Percentiles rank a stretch among this genome's conserved stretches.
phyloP scores from a whole-genome alignment of 768 basidiomycete species.

The Psilocybe cubensis region DNA sequence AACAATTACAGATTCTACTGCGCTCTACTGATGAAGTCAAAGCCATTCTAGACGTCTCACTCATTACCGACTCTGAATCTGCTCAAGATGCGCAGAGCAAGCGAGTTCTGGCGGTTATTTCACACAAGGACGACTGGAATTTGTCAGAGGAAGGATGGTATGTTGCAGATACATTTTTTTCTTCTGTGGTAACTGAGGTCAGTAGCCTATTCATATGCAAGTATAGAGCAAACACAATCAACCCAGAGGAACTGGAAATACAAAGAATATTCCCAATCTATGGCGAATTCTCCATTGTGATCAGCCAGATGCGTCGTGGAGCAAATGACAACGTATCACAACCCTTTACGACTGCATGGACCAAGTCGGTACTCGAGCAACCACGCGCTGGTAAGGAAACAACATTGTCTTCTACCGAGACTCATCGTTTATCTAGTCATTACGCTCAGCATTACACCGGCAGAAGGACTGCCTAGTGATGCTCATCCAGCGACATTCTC shows the following conservation, averaged over 20 bases:
- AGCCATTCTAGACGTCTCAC: conserved; percentile 42
- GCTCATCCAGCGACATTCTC: conserved; percentile 43
- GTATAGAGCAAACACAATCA: conserved; percentile 27
- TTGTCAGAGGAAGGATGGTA: conserved; percentile 60
- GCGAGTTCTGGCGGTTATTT: conserved; percentile 52
- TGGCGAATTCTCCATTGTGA: conserved; percentile 52
- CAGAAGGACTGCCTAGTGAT: conserved; percentile 32
- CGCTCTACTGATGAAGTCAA: conserved; percentile 47
- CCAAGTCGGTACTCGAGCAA: conserved; percentile 32
- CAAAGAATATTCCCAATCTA: conserved; percentile 62
- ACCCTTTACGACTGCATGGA: background rate
- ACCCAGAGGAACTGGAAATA: conserved; percentile 39
- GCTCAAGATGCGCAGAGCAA: conserved; percentile 25
- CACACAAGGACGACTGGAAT: conserved; percentile 46
- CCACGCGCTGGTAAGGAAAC: conserved; percentile 44
- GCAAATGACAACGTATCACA: conserved; percentile 38
- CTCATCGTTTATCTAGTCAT: conserved; percentile 42
- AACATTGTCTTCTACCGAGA: background rate
- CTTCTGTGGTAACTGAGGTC: conserved; percentile 6
- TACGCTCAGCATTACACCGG: conserved; percentile 54
- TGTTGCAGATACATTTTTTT: conserved; percentile 21
- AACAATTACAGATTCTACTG: conserved; percentile 26
- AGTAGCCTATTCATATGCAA: conserved; percentile 55
- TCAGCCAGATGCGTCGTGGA: conserved; percentile 54
- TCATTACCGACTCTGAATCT: conserved; percentile 23